These are phyloP conservation scores for Acanthamoeba rhysodes DNA, from an alignment of 208 protist species.

Conservation along the genomic window DNA sequence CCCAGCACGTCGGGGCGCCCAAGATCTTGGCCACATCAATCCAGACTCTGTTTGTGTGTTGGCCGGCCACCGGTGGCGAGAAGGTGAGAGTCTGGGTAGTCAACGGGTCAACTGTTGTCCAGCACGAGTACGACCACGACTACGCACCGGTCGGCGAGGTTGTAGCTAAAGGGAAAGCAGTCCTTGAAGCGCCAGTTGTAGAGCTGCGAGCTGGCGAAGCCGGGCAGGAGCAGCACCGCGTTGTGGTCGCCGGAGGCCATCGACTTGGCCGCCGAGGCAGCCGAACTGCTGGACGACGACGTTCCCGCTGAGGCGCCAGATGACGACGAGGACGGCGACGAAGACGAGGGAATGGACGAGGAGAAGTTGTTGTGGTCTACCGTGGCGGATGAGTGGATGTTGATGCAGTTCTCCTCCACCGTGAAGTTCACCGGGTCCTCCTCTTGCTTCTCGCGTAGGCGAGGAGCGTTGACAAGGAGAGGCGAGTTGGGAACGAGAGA, in stretches of 20 bases:
- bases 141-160: neutral
- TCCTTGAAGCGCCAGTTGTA: conserved; percentile 47
- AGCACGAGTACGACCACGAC: too few relatives aligned
- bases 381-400: neutral
- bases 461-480: neutral
- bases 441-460: neutral
- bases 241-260: conserved; percentile 54
- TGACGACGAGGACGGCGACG: neutral
- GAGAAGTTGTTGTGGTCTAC: neutral
- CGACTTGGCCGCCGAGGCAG: neutral
- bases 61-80: too few relatives aligned
- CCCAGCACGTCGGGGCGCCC: conserved; percentile 23
- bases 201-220: conserved; percentile 15
- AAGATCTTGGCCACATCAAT: conserved; percentile 37
- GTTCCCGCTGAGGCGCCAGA: neutral
- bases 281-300: neutral
- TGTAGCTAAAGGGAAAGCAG: conserved; percentile 42
- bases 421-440: neutral
- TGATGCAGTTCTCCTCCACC: neutral
- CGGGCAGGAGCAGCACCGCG: neutral
- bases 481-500: too few relatives aligned
- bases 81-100: too few relatives aligned
- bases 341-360: neutral
- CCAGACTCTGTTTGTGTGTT: conserved; percentile 10
- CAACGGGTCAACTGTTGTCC: too few relatives aligned